Evolutionary conservation across 768 basidiomycete genomes (phyloP), one percentile per base, ranked within the genome.

Genomic region (Suillus clintonianus): DNA sequence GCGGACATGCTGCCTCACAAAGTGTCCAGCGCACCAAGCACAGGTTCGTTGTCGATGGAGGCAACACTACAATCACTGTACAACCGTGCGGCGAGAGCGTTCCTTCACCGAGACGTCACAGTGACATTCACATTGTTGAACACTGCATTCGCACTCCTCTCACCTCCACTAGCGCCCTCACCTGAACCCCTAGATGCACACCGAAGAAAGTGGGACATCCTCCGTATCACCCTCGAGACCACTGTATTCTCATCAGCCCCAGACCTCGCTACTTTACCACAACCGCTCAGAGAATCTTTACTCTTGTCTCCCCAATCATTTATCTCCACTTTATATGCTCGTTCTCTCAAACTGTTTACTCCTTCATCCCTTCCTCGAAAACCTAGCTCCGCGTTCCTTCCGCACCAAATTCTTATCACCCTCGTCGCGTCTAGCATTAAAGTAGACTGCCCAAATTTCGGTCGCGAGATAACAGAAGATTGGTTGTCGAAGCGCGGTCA

Each of bases 131-230:
- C 86, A 4, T 80, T 94, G 39, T 72, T 94, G 32, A 78, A 83
- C 48, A 85, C 90, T 9, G 92, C 91, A 0, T 92, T 93, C 72
- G 71, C 84, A 10, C 75, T 91, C 37, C 70, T 95, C 65, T 81
- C 72, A 17, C 79, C 80, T 4, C 85, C 79, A 6, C 68, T 73
- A 14, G 60, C 63, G 7, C 72, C 68, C 7, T 61, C 61, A 0
- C 67, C 69, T 47, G 87, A 87, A 63, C 54, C 68, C 4, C 79
- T 86, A 5, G 79, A 82, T 61, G 77, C 83, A 24, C 78, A 81
- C 55, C 86, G 92, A 19, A 81, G 88, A 62, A 94, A 93, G 78
- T 95, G 93, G 93, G 92, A 95, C 70, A 86, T 95, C 62, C 86
- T 95, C 8, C 84, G 93, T 30, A 89, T 95, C 65, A 94, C 92